These are phyloP conservation scores for Pontederia paniculata DNA, from an alignment of 176 grass and related monocot species.

Conservation along the genomic window DNA sequence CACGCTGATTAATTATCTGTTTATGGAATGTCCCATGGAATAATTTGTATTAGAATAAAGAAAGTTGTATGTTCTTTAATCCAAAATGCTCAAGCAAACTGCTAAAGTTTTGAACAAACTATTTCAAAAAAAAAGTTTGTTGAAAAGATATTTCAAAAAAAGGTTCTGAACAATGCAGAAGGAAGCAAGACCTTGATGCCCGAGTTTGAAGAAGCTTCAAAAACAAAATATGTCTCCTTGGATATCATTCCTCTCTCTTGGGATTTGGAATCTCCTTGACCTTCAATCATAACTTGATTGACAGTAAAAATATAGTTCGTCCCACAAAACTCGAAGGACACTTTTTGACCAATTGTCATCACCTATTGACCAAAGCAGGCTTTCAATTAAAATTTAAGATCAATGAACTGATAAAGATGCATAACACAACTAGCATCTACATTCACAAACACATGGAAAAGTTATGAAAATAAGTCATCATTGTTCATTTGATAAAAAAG, in stretches of 20 bases:
- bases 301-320: conserved; percentile 91
- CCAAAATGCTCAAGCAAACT: too few relatives aligned
- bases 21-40: conserved; percentile 10
- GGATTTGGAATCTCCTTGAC: conserved; percentile 59
- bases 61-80: too few relatives aligned
- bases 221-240: conserved; percentile 89
- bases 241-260: conserved; percentile 77
- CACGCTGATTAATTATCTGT: conserved; percentile 85
- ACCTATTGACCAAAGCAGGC: conserved; percentile 28
- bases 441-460: too few relatives aligned
- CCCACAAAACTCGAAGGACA: conserved; percentile 90
- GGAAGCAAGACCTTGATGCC: conserved; percentile 81
- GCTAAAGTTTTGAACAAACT: neutral
- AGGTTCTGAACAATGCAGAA: neutral
- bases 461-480: too few relatives aligned
- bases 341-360: conserved; percentile 82
- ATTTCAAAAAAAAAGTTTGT: neutral
- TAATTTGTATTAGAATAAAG: neutral
- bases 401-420: too few relatives aligned
- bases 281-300: conserved; percentile 85
- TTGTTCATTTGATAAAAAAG: too few relatives aligned
- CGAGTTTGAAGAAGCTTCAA: conserved; percentile 84
- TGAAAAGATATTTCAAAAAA: neutral
- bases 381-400: neutral
- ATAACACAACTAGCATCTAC: too few relatives aligned